Base-by-base conservation (phyloP, 2,329 filamentous ascomycete species). In the Teratosphaeriaceae sp. region DNA sequence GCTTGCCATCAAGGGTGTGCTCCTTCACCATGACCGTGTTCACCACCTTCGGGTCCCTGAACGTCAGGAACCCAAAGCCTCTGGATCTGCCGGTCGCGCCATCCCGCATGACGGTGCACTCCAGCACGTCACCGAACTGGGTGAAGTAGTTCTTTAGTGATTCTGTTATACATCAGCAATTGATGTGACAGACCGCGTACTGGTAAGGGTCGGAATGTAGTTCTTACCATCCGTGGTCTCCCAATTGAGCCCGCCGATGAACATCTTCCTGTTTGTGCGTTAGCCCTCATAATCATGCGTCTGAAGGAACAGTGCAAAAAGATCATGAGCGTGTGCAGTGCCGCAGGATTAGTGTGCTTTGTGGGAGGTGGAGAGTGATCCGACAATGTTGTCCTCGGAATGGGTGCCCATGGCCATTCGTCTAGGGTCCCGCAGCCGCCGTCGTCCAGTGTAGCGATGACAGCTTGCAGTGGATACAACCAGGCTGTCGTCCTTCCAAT, bases 11-110 rank as follows among this genome's bases (percentile, higher is more conserved):
- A 18, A 98, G 77, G 57, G 90, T 94, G 65, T 98, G 92, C 64
- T 98, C 92, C 69, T 98, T 98, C 50, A 98, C 92, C 92, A 98
- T 98, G 51, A 98, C 92, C 54, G 88, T 94, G 64, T 98, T 98
- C 53, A 98, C 92, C 3, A 88, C 95, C 71, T 95, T 95, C 37
- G 92, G 85, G 61, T 98, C 92, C 63, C 87, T 94, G 74, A 98
- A 98, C 0, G 92, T 98, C 49, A 98, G 74, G 69, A 98, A 98
- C 22, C 92, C 92, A 58, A 98, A 98, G 19, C 92, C 92, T 67
- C 92, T 81, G 22, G 92, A 97, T 50, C 92, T 82, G 33, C 92
- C 92, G 8, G 88, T 94, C 38, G 86, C 85, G 48, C 88, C 89
- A 67, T 98, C 92, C 52, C 92, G 80, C 92, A 98, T 98, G n/a